Evolutionary conservation across 441 rosid genomes (phyloP).

Genomic region (Populus hybrid): DNA sequence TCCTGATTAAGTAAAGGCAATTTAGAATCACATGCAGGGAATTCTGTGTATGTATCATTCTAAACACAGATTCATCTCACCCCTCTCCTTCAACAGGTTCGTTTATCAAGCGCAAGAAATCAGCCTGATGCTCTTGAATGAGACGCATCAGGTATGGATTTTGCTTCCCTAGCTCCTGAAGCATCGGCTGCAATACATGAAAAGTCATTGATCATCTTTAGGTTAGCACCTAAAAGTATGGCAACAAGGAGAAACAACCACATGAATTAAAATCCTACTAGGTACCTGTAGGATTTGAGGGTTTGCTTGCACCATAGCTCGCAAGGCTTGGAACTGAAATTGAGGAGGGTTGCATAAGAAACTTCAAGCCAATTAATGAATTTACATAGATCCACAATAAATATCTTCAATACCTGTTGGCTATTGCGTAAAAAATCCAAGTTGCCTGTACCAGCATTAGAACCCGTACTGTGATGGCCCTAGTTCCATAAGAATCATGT

Average conservation of each 20-base stretch:
- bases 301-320: slow-evolving; percentile 87
- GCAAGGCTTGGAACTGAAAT: slow-evolving; percentile 76
- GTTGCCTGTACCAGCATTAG: slow-evolving; percentile 56
- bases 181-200: slow-evolving; percentile 62
- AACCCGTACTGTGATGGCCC: slow-evolving; percentile 70
- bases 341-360: background rate
- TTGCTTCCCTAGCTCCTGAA: slow-evolving; percentile 90
- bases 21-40: slow-evolving; percentile 1
- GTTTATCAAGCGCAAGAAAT: slow-evolving; percentile 72
- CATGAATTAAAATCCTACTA: background rate
- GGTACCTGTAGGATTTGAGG: slow-evolving; percentile 81
- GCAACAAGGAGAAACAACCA: background rate
- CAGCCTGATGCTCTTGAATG: slow-evolving; percentile 81
- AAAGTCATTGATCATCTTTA: background rate
- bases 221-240: background rate
- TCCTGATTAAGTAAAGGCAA: slow-evolving; percentile 25
- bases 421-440: slow-evolving; percentile 80
- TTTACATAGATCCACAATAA: background rate
- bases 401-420: slow-evolving; percentile 53
- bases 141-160: slow-evolving; percentile 70
- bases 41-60: background rate
- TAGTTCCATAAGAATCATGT: slow-evolving; percentile 24
- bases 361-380: background rate
- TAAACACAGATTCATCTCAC: slow-evolving; percentile 33
- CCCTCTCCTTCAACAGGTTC: slow-evolving; percentile 80